Conservation (phyloP, 495 filamentous ascomycete genomes). For the Aspergillus steynii region DNA sequence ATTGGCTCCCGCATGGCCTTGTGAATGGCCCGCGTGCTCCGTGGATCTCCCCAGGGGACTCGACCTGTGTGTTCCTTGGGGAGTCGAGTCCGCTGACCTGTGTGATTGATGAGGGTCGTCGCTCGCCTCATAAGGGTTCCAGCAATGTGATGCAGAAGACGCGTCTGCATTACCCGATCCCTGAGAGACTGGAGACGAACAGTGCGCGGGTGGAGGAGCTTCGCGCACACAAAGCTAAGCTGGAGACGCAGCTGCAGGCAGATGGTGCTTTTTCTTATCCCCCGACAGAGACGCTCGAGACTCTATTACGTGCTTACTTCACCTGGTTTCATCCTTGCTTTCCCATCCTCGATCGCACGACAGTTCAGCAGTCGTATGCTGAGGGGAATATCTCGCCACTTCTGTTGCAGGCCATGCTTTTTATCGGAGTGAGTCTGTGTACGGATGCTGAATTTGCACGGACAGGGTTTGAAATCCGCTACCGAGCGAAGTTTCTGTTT, state of each 20-base stretch:
- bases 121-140: constrained; percentile 31
- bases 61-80: constrained; percentile 32
- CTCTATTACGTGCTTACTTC: constrained; percentile 42
- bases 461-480: constrained; percentile 35
- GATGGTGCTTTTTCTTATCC: constrained; percentile 42
- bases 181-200: constrained; percentile 20
- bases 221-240: constrained; percentile 17
- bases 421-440: constrained; percentile 45
- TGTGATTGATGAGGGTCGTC: constrained; percentile 37
- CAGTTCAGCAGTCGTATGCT: constrained; percentile 27
- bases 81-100: constrained; percentile 45
- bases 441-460: constrained; percentile 31
- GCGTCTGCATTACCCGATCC: constrained; percentile 38
- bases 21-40: neutral
- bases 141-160: constrained; percentile 25
- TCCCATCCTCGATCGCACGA: constrained; percentile 37
- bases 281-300: constrained; percentile 28
- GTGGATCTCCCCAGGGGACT: constrained; percentile 1
- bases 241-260: constrained; percentile 28
- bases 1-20: neutral
- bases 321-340: constrained; percentile 50
- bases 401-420: constrained; percentile 43
- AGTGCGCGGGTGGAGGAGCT: constrained; percentile 21
- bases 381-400: constrained; percentile 37
- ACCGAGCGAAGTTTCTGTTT: constrained; percentile 40